Evolutionary conservation across 495 filamentous ascomycete species (phyloP).

Genomic region (Aspergillus coremiiformis): DNA sequence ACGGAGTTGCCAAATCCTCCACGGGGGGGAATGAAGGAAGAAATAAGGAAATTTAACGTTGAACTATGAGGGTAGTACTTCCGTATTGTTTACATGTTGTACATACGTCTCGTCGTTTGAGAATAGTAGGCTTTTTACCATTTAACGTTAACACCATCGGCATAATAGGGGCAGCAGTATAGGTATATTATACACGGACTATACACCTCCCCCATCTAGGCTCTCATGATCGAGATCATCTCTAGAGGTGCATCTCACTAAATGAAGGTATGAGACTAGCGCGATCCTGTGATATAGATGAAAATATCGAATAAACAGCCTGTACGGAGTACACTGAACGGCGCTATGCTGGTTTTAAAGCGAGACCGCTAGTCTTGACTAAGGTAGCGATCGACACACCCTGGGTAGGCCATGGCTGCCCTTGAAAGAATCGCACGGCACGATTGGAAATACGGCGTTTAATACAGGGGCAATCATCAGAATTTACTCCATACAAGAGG

Average conservation of each 20-base stretch:
- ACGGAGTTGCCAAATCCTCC: too few species aligned
- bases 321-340: background rate
- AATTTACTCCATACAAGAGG: too few species aligned
- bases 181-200: too few species aligned
- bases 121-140: too few species aligned
- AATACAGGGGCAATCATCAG: too few species aligned
- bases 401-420: background rate
- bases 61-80: too few species aligned
- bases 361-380: background rate
- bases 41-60: too few species aligned
- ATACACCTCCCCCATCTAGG: background rate
- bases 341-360: background rate
- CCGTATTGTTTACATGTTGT: too few species aligned
- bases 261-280: background rate
- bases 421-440: background rate
- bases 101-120: too few species aligned
- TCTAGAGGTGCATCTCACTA: background rate
- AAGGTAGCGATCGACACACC: background rate
- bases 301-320: background rate
- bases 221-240: background rate
- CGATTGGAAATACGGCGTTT: background rate
- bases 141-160: background rate
- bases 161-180: too few species aligned
- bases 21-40: background rate
- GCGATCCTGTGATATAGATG: background rate